Conservation (phyloP, 176 grass and related monocot genomes). For the maize (Zea mays) region DNA sequence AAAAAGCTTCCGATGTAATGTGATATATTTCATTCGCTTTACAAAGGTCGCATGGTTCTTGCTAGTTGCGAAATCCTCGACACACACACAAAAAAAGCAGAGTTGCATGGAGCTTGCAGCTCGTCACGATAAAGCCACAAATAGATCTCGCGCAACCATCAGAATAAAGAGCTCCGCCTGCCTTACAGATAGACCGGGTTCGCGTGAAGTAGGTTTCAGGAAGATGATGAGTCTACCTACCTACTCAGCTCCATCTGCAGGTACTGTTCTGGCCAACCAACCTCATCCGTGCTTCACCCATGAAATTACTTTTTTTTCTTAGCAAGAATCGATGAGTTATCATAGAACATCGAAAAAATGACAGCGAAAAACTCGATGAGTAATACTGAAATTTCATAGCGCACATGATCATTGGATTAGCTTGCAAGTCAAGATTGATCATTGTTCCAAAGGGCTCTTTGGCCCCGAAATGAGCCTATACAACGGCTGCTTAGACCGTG, state of each 20-base stretch:
- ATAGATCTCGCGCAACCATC: neutral
- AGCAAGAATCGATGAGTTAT: neutral
- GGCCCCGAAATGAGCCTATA: slow-evolving; percentile 7
- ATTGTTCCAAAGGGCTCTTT: neutral
- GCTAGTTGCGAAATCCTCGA: neutral
- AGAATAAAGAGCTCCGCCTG: neutral
- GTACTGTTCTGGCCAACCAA: neutral
- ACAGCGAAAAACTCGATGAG: neutral
- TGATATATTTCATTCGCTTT: neutral
- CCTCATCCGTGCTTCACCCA: slow-evolving; percentile 2
- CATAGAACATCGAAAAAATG: neutral
- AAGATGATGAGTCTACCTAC: neutral
- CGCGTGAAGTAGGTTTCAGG: neutral
- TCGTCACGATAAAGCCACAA: neutral
- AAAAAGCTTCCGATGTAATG: neutral
- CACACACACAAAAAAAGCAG: neutral
- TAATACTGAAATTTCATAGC: neutral
- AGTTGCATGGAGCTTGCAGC: neutral
- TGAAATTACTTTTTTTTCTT: neutral
- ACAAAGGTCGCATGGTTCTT: slow-evolving; percentile 21
- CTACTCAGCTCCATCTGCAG: too few relatives aligned
- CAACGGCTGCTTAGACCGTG: slow-evolving; percentile 17
- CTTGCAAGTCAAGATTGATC: neutral
- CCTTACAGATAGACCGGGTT: neutral
- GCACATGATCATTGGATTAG: neutral